Base-by-base conservation (phyloP, 768 basidiomycete species). In the Psilocybe cyanescens region DNA sequence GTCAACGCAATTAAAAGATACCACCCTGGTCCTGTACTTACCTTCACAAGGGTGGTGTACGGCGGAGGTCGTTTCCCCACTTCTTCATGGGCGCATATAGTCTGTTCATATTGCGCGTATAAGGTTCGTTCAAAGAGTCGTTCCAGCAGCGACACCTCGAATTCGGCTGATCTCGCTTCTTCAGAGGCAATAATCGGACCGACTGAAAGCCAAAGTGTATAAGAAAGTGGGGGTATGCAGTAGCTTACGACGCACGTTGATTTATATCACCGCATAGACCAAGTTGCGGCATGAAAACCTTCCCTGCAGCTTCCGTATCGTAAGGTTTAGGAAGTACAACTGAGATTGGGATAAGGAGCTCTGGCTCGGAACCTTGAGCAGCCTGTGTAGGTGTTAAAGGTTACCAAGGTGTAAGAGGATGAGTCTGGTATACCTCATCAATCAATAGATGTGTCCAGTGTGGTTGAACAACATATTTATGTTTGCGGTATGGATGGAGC, bases 391-490 rank as follows among this genome's bases (percentile, higher is more conserved):
- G 33, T 35, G 33, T 35, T 35, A 35, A 35, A 55, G 48, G 60
- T 37, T 9, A 33, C 31, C 28, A 51, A 37, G 28, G 12, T 35
- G 52, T 44, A 57, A 41, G 8, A 44, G 29, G 33, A 2, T 2
- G 9, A 8, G 9, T 31, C 7, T 28, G 9, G 57, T 65, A 50
- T 39, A 80, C 81, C 71, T 84, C 83, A 58, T 84, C 83, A 57
- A 84, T 82, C 1, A 84, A 57, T 3, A 84, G 71, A 71, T 84
- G 83, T 1, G 82, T 82, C 81, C 81, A 84, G 67, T 84, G 83
- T 12, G 80, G 81, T 53, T 75, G 70, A 7, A 75, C 74, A 0
- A 70, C 70, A 35, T 71, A 61, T 35, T 71, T 70, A 17, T 58
- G 45, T 6, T 62, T 68, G 11, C 73, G 68, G 65, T 74, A 71